Evolutionary conservation across 352 stramenopile genomes (phyloP), one percentile per base, ranked within the genome.

Genomic region (Globisporangium echinulatum): DNA sequence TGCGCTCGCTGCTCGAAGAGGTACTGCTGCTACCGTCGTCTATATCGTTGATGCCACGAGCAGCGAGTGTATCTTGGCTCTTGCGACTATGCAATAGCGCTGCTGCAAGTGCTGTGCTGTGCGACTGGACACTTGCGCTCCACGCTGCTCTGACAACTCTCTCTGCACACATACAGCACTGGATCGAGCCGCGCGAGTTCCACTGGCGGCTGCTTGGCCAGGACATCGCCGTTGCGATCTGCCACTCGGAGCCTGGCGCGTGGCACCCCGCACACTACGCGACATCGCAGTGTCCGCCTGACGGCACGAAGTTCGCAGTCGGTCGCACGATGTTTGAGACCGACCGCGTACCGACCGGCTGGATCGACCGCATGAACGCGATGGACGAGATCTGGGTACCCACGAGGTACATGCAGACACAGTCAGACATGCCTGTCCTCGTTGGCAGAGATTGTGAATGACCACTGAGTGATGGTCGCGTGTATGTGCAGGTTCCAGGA

Each of bases 301-400:
- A 60, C 2, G 60, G 67, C 0, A 67, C 77, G 6, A 52, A 51
- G 52, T 96, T 89, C 63, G 77, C 58, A 0, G 78, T 98, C 7
- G 93, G 93, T 11, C 64, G 93, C 2, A 98, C 93, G 2, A 98
- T 98, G 93, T 98, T 98, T 59, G 93, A 98, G 72, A 98, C 92
- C 44, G 92, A 98, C 64, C 79, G 92, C 59, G 71, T 98, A 53
- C 92, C 92, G 7, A 75, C 65, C n/a, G 92, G 90, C 33, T 98
- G 92, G 92, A 44, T 72, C 3, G 67, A 87, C 14, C 75, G 91
- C 52, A 92, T 97, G 77, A 92, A 96, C 59, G 64, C 69, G 10
- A 96, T 98, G 87, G 82, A 98, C 68, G 90, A 98, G 74, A 90
- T 97, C 50, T 98, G 90, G 89, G 92, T 97, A 15, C 91, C 91